Percentiles rank a stretch among this genome's conserved stretches.
These are phyloP conservation scores for Meira miltonrushii DNA, from an alignment of 1,284 basidiomycete species.

Conservation along the genomic window DNA sequence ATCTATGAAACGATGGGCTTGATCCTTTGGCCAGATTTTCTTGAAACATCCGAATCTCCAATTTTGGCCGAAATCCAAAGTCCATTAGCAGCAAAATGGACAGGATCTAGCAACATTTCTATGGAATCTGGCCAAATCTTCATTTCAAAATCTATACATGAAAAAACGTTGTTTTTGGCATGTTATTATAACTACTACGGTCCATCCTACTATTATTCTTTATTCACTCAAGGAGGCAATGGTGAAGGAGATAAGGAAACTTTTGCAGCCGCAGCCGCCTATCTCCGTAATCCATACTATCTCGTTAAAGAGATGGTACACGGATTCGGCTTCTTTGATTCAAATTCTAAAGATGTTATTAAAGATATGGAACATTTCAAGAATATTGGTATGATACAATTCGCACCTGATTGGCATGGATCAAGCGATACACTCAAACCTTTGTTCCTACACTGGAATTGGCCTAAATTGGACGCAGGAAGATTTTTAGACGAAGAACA, in stretches of 20 bases:
- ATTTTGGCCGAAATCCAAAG: not conserved
- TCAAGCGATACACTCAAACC: not conserved
- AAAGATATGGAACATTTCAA: too few species aligned
- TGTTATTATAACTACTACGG: not conserved
- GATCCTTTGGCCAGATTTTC: not conserved
- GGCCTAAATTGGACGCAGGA: conserved; percentile 1
- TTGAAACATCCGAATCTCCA: not conserved
- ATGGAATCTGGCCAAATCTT: conserved; percentile 3
- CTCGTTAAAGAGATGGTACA: not conserved
- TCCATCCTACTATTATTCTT: not conserved
- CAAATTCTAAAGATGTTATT: too few species aligned
- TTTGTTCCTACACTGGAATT: not conserved
- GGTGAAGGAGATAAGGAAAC: conserved; percentile 4
- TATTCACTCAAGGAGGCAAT: not conserved
- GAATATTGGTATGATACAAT: too few species aligned
- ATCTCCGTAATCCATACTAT: not conserved
- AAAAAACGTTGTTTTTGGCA: not conserved
- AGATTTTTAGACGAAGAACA: not conserved
- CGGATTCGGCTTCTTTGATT: too few species aligned
- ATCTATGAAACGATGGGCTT: not conserved
- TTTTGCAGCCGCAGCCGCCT: not conserved
- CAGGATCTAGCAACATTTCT: not conserved
- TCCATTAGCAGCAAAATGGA: not conserved
- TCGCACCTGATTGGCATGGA: too few species aligned
- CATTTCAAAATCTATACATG: not conserved